Percentiles rank a stretch among this genome's conserved stretches.
phyloP scores from a whole-genome alignment of 208 protist species.

The Herpetomonas samuelpessoai region DNA sequence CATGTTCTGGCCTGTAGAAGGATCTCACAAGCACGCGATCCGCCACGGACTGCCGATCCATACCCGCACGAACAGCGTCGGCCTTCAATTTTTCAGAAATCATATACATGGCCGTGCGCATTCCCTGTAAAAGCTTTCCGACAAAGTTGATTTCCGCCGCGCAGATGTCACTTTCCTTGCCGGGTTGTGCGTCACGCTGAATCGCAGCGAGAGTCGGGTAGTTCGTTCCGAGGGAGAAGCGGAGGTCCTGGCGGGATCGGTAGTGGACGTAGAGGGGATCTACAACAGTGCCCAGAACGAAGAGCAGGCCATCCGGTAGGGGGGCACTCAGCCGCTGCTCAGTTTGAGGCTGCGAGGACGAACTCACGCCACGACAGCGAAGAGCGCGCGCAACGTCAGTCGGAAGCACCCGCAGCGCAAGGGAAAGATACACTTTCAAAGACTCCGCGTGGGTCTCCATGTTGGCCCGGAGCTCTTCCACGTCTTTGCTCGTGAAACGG shows the following conservation, averaged over 20 bases:
- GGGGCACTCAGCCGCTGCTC: background rate
- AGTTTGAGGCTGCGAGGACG: background rate
- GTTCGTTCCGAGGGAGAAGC: constrained; percentile 27
- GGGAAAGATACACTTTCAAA: constrained; percentile 32
- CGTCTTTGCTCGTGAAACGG: constrained; percentile 17
- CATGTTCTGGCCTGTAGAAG: too few relatives aligned
- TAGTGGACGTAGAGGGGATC: constrained; percentile 49
- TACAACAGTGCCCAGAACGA: constrained; percentile 28
- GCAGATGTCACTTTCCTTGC: background rate
- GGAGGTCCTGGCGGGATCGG: constrained; percentile 35
- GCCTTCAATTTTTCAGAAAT: background rate
- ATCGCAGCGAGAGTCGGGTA: background rate
- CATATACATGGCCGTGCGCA: background rate
- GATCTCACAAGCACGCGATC: too few relatives aligned
- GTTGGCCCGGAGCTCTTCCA: constrained; percentile 17
- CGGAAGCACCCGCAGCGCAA: constrained; percentile 26
- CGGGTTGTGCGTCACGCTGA: background rate
- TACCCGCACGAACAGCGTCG: background rate
- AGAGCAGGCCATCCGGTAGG: constrained; percentile 37
- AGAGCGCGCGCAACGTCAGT: background rate
- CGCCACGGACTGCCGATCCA: background rate
- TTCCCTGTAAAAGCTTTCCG: background rate
- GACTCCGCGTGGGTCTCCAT: constrained; percentile 9
- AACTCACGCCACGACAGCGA: too few relatives aligned
- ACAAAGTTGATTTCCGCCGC: background rate